phyloP scores from a whole-genome alignment of 2,329 filamentous ascomycete species.

The Tolypocladium endophyticum region DNA sequence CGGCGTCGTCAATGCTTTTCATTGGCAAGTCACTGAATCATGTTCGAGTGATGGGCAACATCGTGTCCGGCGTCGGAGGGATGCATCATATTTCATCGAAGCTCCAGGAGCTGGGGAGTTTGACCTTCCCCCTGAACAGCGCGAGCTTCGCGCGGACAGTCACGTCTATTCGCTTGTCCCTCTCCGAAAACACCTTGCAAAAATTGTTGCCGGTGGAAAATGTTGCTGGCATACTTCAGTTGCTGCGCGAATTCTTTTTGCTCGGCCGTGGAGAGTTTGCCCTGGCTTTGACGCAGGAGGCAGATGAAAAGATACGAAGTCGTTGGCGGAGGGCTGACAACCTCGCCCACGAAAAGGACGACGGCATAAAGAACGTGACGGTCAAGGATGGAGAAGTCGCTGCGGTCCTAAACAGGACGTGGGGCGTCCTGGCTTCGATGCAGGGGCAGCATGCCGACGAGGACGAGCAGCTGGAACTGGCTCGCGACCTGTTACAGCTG shows the following conservation, averaged over 20 bases:
- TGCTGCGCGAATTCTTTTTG: constrained; percentile 80
- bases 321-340: constrained; percentile 58
- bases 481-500: constrained; percentile 65
- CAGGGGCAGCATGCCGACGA: constrained; percentile 62
- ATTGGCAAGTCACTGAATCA: constrained; percentile 84
- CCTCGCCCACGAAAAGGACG: constrained; percentile 44
- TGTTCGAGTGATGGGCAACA: constrained; percentile 48
- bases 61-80: constrained; percentile 34
- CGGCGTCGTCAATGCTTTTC: constrained; percentile 78
- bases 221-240: constrained; percentile 64
- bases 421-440: constrained; percentile 68
- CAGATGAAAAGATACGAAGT: constrained; percentile 67
- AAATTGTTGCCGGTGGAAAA: constrained; percentile 67
- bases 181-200: constrained; percentile 77
- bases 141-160: constrained; percentile 62
- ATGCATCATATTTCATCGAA: constrained; percentile 57
- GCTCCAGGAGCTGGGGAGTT: constrained; percentile 54
- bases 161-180: constrained; percentile 63
- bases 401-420: constrained; percentile 65
- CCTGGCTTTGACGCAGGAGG: constrained; percentile 73
- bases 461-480: constrained; percentile 73
- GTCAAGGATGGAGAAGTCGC: constrained; percentile 83
- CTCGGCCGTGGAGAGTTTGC: constrained; percentile 86
- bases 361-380: constrained; percentile 32
- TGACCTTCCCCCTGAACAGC: constrained; percentile 65